Conservation (phyloP, 1,284 basidiomycete species). For the Rhodotorula sp. region DNA sequence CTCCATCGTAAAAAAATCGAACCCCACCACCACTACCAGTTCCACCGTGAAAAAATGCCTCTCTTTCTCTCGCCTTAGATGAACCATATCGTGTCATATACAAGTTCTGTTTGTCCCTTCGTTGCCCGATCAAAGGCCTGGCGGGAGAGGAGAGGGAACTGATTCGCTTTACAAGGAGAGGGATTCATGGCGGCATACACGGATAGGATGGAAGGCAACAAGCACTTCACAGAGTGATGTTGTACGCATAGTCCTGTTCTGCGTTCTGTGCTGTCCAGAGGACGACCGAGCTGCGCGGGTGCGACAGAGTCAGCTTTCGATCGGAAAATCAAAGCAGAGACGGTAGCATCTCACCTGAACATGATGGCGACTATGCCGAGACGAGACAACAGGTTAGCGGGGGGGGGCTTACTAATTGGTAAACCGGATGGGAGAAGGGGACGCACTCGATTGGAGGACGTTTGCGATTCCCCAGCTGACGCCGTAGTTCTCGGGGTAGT, state of each 20-base stretch:
- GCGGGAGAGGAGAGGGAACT: too few relatives aligned
- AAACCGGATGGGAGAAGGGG: background rate
- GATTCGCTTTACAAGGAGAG: too few relatives aligned
- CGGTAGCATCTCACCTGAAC: conserved; percentile 53
- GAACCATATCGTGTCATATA: background rate
- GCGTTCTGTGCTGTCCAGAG: conserved; percentile 83
- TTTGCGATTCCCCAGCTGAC: conserved; percentile 92
- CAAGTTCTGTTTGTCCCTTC: too few relatives aligned
- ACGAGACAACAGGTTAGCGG: too few relatives aligned
- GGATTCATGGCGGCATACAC: too few relatives aligned
- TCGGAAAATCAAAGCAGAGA: background rate
- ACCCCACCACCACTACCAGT: too few relatives aligned
- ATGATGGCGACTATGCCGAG: conserved; percentile 66
- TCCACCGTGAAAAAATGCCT: too few relatives aligned
- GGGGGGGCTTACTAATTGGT: background rate
- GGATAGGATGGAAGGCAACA: too few relatives aligned
- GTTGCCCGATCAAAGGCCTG: too few relatives aligned
- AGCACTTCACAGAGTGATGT: conserved; percentile 62
- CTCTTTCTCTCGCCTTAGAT: too few relatives aligned
- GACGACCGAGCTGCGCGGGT: conserved; percentile 61
- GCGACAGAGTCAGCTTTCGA: background rate
- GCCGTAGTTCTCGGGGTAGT: conserved; percentile 62
- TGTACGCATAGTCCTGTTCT: conserved; percentile 82
- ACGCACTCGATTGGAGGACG: conserved; percentile 73
- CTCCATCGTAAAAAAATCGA: too few relatives aligned